Evolutionary conservation across 2,329 filamentous ascomycete genomes (phyloP).

Genomic region (Nigrospora oryzae): DNA sequence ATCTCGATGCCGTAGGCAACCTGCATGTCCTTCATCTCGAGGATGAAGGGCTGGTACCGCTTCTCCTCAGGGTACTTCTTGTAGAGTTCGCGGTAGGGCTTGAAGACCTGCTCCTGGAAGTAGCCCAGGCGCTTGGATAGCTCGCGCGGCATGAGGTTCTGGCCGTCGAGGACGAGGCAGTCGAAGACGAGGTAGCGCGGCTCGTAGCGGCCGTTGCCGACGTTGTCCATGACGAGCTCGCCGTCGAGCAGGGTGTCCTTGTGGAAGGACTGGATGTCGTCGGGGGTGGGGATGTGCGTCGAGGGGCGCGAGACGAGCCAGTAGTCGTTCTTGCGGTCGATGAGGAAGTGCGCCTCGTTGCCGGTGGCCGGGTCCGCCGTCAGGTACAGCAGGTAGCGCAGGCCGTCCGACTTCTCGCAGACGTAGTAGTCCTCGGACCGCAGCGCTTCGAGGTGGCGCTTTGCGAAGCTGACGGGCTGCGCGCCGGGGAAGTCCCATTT

Average conservation of each 20-base stretch:
- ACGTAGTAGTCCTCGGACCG: conserved; percentile 85
- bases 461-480: conserved; percentile 87
- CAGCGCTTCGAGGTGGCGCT: conserved; percentile 75
- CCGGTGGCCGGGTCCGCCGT: conserved; percentile 50
- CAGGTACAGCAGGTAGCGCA: conserved; percentile 90
- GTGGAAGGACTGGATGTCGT: conserved; percentile 62
- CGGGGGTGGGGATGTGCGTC: conserved; percentile 72
- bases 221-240: conserved; percentile 82
- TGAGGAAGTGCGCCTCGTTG: conserved; percentile 74
- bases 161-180: conserved; percentile 73
- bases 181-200: conserved; percentile 91
- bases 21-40: conserved; percentile 86
- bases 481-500: conserved; percentile 74
- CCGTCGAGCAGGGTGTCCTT: conserved; percentile 79
- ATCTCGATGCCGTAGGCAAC: conserved; percentile 80
- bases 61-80: conserved; percentile 61
- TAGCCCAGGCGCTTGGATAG: conserved; percentile 86
- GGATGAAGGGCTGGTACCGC: conserved; percentile 64
- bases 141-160: conserved; percentile 67
- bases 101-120: conserved; percentile 69
- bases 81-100: conserved; percentile 58
- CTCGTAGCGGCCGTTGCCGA: conserved; percentile 56
- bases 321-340: conserved; percentile 97
- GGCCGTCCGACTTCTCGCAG: conserved; percentile 96
- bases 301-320: conserved; percentile 65